Evolutionary conservation across 1,284 basidiomycete species (phyloP).

Genomic region (Ganoderma resinaceum): DNA sequence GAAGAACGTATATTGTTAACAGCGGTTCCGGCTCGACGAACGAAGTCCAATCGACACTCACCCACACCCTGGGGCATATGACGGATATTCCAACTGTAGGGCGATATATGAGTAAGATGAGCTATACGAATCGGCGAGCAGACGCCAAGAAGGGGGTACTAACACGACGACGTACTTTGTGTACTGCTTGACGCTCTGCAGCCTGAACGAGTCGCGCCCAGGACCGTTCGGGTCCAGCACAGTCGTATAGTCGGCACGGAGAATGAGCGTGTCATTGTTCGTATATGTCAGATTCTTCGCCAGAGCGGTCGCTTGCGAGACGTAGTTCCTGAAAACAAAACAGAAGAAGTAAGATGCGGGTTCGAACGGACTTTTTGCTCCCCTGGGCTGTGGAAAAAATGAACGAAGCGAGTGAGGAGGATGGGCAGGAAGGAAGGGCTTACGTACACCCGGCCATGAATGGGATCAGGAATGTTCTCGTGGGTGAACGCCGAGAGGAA

Average conservation of each 20-base stretch:
- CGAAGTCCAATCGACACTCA: constrained; percentile 41
- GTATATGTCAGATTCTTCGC: constrained; percentile 41
- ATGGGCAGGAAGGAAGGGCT: not conserved
- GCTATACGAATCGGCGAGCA: not conserved
- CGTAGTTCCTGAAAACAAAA: constrained; percentile 43
- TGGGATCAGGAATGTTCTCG: constrained; percentile 60
- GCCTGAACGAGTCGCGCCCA: constrained; percentile 66
- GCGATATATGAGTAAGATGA: not conserved
- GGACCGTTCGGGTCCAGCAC: constrained; percentile 52
- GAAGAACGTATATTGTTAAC: too few species aligned
- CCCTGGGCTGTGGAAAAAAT: not conserved
- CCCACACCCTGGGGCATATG: constrained; percentile 72
- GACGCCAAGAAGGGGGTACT: constrained; percentile 29
- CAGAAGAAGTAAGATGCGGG: not conserved
- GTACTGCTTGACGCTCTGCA: constrained; percentile 59
- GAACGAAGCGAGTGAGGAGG: not conserved
- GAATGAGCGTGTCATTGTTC: constrained; percentile 35
- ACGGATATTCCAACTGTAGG: constrained; percentile 58
- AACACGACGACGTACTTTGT: constrained; percentile 64
- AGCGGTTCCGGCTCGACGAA: not conserved
- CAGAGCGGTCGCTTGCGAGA: constrained; percentile 38
- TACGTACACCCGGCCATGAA: constrained; percentile 64
- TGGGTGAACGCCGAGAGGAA: constrained; percentile 46
- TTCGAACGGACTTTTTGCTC: too few species aligned
- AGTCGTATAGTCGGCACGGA: constrained; percentile 60